phyloP scores from a whole-genome alignment of 257 asterid genomes.

The Solanum raphanifolium region DNA sequence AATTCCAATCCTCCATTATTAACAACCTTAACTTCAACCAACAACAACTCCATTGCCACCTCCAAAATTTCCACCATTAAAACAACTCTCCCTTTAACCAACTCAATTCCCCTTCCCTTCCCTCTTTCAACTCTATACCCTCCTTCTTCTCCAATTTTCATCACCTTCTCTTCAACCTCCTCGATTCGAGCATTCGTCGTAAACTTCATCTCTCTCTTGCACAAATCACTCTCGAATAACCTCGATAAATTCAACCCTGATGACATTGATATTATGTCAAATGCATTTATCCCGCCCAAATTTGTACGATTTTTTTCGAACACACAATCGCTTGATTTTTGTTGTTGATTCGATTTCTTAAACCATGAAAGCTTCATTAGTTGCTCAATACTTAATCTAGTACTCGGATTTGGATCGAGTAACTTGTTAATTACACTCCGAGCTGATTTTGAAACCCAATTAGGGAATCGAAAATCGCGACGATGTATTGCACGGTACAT shows the following conservation, averaged over 20 bases:
- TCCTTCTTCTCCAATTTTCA: constrained; percentile 28
- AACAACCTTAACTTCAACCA: constrained; percentile 58
- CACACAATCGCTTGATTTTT: not conserved
- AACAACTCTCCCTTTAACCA: constrained; percentile 45
- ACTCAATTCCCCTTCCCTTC: constrained; percentile 40
- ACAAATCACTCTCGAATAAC: constrained; percentile 40
- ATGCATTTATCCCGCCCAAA: constrained; percentile 42
- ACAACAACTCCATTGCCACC: constrained; percentile 39
- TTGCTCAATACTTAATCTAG: constrained; percentile 49
- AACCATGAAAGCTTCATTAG: constrained; percentile 58
- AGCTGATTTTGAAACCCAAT: constrained; percentile 57
- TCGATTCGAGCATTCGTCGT: constrained; percentile 27
- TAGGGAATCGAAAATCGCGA: constrained; percentile 42
- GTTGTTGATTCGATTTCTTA: constrained; percentile 27
- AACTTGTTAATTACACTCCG: constrained; percentile 36
- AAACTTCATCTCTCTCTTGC: constrained; percentile 53
- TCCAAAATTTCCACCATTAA: constrained; percentile 45
- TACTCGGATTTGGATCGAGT: constrained; percentile 67
- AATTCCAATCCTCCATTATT: constrained; percentile 45
- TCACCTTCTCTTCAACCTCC: constrained; percentile 55
- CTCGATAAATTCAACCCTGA: constrained; percentile 70
- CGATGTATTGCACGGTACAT: constrained; percentile 74
- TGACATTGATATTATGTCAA: constrained; percentile 72
- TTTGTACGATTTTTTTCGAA: constrained; percentile 12
- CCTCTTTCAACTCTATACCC: constrained; percentile 48